phyloP scores from a whole-genome alignment of 1,284 basidiomycete genomes.

The Kalmanozyma brasiliensis region DNA sequence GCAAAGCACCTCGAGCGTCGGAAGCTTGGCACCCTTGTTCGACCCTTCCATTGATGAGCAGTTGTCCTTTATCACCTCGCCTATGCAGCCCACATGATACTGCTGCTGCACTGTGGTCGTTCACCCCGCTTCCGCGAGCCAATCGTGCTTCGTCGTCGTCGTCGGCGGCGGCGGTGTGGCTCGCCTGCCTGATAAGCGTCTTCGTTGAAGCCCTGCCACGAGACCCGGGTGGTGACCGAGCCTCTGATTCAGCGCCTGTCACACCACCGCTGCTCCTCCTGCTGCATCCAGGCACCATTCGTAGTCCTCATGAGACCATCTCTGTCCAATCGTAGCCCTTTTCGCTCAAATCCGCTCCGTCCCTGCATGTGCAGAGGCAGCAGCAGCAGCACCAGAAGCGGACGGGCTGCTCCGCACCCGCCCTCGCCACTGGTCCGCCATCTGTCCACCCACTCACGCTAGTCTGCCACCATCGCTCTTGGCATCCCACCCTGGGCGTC shows the following conservation, averaged over 20 bases:
- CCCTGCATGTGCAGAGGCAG: constrained; percentile 25
- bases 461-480: too few relatives aligned
- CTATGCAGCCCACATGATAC: too few relatives aligned
- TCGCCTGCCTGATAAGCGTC: not conserved
- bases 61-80: not conserved
- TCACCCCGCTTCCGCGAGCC: constrained; percentile 7
- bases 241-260: too few relatives aligned
- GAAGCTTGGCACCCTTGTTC: constrained; percentile 43
- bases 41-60: not conserved
- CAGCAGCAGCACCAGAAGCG: too few relatives aligned
- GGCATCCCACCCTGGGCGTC: too few relatives aligned
- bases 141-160: constrained; percentile 3
- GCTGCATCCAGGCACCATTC: constrained; percentile 11
- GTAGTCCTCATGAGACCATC: constrained; percentile 27
- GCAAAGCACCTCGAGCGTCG: constrained; percentile 26
- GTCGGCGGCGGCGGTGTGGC: not conserved
- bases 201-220: too few relatives aligned
- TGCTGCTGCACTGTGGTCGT: too few relatives aligned
- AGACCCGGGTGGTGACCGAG: not conserved
- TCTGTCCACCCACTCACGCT: too few relatives aligned
- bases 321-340: constrained; percentile 25
- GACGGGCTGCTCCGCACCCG: too few relatives aligned
- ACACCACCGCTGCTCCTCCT: too few relatives aligned
- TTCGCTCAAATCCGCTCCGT: constrained; percentile 10
- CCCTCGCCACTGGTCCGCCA: too few relatives aligned